Percentiles rank a stretch among this genome's conserved stretches.
Conservation (phyloP, 768 basidiomycete genomes). For the Lactarius vividus region DNA sequence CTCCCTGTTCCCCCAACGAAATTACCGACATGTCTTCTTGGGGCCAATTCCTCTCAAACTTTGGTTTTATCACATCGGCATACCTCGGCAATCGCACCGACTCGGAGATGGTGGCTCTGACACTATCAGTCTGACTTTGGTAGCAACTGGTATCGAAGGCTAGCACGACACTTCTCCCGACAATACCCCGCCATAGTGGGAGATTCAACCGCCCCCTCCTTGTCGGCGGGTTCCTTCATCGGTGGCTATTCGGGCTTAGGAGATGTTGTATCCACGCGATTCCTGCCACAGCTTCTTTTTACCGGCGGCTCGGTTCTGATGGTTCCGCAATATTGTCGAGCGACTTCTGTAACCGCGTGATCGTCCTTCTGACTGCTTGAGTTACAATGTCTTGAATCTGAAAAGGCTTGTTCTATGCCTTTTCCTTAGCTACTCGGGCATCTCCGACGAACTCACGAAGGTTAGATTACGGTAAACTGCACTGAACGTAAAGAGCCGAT, state of each 20-base stretch:
- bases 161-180: background rate
- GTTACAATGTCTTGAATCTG: background rate
- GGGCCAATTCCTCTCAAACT: background rate
- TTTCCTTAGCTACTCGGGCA: background rate
- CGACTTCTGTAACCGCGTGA: background rate
- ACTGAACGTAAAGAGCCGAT: background rate
- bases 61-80: background rate
- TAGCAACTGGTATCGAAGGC: background rate
- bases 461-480: background rate
- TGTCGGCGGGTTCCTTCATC: background rate
- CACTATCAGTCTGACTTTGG: background rate
- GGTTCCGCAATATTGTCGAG: background rate
- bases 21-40: background rate
- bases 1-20: background rate
- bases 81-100: background rate
- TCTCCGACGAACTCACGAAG: background rate
- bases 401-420: background rate
- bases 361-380: conserved; percentile 11
- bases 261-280: background rate
- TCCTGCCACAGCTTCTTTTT: background rate
- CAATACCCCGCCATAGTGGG: background rate
- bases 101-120: background rate
- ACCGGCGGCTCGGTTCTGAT: background rate
- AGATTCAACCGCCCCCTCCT: background rate
- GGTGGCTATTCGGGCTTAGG: background rate